phyloP scores from a whole-genome alignment of 202 grass and related monocot genomes.

The Zoysia matrella region DNA sequence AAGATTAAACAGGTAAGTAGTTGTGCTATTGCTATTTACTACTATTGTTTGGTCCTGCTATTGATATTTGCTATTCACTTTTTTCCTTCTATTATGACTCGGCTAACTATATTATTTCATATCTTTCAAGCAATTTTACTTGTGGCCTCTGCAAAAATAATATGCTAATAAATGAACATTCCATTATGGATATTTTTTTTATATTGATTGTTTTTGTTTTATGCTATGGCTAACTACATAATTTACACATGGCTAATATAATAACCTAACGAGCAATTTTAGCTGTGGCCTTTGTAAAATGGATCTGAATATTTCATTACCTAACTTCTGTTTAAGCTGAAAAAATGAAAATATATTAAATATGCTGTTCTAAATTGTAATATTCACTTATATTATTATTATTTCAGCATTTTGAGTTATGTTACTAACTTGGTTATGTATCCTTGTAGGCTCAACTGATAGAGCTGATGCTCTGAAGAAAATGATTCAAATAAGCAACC shows the following conservation, averaged over 20 bases:
- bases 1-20: neutral
- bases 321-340: slow-evolving; percentile 5
- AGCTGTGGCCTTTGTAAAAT: neutral
- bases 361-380: slow-evolving; percentile 2
- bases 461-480: slow-evolving; percentile 80
- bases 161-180: neutral
- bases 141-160: neutral
- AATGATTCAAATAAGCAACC: slow-evolving; percentile 93
- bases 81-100: neutral
- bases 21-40: neutral
- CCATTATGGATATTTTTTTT: neutral
- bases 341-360: neutral
- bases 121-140: slow-evolving; percentile 17
- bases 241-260: neutral
- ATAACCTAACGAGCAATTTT: slow-evolving; percentile 10
- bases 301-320: neutral
- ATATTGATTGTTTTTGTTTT: neutral
- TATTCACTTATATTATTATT: slow-evolving; percentile 16
- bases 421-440: slow-evolving; percentile 21
- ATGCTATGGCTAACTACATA: neutral
- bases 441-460: slow-evolving; percentile 62
- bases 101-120: neutral
- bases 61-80: neutral
- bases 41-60: slow-evolving; percentile 4
- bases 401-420: neutral